Evolutionary conservation across 805 yeast species (phyloP), one percentile per base, ranked within the genome.

Genomic region (Ogataea sp.): DNA sequence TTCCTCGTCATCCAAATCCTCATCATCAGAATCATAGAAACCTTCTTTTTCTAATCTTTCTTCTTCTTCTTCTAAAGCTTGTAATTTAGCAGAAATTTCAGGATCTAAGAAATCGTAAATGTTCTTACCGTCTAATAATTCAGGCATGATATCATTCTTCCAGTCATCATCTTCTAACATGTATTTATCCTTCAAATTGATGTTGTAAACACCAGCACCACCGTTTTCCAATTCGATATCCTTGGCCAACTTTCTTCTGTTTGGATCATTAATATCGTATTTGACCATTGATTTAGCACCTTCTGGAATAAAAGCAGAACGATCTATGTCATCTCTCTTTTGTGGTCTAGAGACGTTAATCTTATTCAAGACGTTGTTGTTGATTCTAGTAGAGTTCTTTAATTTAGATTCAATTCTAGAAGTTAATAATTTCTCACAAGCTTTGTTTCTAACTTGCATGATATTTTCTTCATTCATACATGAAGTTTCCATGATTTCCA

Each of bases 101-200:
- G 96, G 87, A 56, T 93, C 99, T 61, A 93, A 73, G 81, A 84
- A 93, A 65, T 93, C 99, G 66, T 88, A 90, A 42, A 93, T 96
- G 59, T 93, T 93, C 69, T 79, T 83, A 66, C 99, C 99, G 56
- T 93, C 88, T 59, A 93, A 69, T 39, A 93, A 74, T 70, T 93
- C 99, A 21, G 99, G 99, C 87, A 93, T 87, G 46, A 83, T 74
- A 64, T 93, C 99, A 50, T 87, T 78, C 74, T 90, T 90, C 99
- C 99, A 93, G 48, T 86, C 94, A 38, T 90, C 97, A 59, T 93
- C 90, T 51, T 90, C 98, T 51, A 93, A 71, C 45, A 93, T 51
- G 64, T 94, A 93, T 56, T 81, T 83, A 58, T 90, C 97, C 61
- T 88, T 86, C 67, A 93, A 71, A 68, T 93, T 88, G 58, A 93